phyloP scores from a whole-genome alignment of 192 early-diverging fungal genomes.

The Backusella morwellensis region DNA sequence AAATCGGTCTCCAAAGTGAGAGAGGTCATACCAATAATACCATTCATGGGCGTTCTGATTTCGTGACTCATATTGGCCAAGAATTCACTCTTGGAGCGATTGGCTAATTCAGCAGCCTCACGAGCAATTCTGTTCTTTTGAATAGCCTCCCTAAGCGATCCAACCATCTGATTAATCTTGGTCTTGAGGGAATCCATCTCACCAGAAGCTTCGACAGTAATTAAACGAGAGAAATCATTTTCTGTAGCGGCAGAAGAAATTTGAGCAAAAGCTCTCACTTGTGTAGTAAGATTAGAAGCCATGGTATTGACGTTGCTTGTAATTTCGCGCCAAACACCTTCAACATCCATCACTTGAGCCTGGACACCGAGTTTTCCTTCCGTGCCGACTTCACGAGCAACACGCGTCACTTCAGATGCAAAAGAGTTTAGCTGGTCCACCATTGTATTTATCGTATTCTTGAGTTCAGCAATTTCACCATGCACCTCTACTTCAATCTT shows the following conservation, averaged over 20 bases:
- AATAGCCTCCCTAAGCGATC: slow-evolving; percentile 69
- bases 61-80: slow-evolving; percentile 67
- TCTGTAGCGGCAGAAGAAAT: slow-evolving; percentile 58
- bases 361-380: slow-evolving; percentile 76
- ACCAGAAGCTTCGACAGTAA: slow-evolving; percentile 62
- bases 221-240: slow-evolving; percentile 55
- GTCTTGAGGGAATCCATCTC: slow-evolving; percentile 65
- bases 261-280: slow-evolving; percentile 65
- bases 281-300: slow-evolving; percentile 59
- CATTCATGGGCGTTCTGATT: slow-evolving; percentile 69
- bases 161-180: slow-evolving; percentile 70
- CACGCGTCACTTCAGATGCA: slow-evolving; percentile 59
- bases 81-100: slow-evolving; percentile 73
- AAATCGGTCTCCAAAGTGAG: slow-evolving; percentile 68
- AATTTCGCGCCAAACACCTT: slow-evolving; percentile 72
- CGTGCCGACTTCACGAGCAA: slow-evolving; percentile 63
- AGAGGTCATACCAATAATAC: slow-evolving; percentile 68
- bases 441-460: slow-evolving; percentile 61
- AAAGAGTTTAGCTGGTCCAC: slow-evolving; percentile 55
- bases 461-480: slow-evolving; percentile 55
- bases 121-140: slow-evolving; percentile 73
- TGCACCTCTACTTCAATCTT: slow-evolving; percentile 49
- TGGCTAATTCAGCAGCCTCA: slow-evolving; percentile 77
- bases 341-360: slow-evolving; percentile 69
- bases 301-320: slow-evolving; percentile 65